A percentile compares a stretch with the other conserved stretches of the same genome.
Evolutionary conservation across 768 basidiomycete genomes (phyloP).

Genomic region (Leccinum ochraceum): DNA sequence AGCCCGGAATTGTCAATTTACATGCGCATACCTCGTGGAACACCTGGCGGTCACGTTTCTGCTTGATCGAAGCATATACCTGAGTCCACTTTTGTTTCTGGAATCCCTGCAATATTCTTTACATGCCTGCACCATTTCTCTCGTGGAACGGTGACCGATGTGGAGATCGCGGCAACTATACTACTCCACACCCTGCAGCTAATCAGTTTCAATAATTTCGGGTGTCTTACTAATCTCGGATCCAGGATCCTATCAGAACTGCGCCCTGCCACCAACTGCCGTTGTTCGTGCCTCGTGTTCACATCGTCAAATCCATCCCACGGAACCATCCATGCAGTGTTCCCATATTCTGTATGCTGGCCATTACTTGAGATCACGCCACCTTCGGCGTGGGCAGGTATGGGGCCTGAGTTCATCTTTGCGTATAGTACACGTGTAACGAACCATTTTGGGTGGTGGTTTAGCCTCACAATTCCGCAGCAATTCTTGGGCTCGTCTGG

Average conservation of each 20-base stretch:
- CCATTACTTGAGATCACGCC: constrained; percentile 11
- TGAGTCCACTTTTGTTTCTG: background rate
- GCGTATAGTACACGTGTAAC: constrained; percentile 22
- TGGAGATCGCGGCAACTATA: constrained; percentile 3
- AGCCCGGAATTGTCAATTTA: background rate
- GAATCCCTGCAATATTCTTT: background rate
- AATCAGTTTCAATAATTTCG: background rate
- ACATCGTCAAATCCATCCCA: constrained; percentile 20
- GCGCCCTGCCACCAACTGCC: constrained; percentile 13
- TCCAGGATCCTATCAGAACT: constrained; percentile 12
- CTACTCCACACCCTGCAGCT: background rate
- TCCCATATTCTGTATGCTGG: constrained; percentile 11
- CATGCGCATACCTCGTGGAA: constrained; percentile 18
- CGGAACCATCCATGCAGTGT: constrained; percentile 14
- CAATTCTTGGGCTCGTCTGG: constrained; percentile 1
- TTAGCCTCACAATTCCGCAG: constrained; percentile 10
- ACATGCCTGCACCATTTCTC: background rate
- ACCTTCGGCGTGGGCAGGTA: constrained; percentile 15
- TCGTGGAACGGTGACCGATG: background rate
- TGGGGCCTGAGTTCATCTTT: constrained; percentile 21
- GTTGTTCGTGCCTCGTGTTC: constrained; percentile 32
- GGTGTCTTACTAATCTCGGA: constrained; percentile 13
- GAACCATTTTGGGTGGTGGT: constrained; percentile 13
- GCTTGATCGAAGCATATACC: constrained; percentile 4
- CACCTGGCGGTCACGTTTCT: background rate